A percentile compares a stretch with the other conserved stretches of the same genome.
Evolutionary conservation across 192 early-diverging fungal genomes (phyloP).

Genomic region (Coemansia erecta): DNA sequence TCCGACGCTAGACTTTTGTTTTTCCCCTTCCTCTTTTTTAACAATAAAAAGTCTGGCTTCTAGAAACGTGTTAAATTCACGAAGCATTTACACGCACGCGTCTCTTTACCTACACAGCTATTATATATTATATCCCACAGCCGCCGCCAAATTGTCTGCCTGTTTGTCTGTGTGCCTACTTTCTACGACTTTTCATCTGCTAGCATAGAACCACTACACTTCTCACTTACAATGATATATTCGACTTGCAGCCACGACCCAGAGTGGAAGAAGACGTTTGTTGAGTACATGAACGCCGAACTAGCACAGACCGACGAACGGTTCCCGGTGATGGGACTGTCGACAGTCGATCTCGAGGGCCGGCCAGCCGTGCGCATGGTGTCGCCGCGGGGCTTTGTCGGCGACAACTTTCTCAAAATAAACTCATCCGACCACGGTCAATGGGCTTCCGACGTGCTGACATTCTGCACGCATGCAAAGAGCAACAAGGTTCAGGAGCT

Average conservation of each 20-base stretch:
- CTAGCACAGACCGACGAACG: slow-evolving; percentile 20
- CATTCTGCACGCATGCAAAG: slow-evolving; percentile 47
- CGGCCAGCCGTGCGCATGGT: slow-evolving; percentile 44
- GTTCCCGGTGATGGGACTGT: slow-evolving; percentile 32
- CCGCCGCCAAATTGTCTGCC: not conserved
- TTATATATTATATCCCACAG: not conserved
- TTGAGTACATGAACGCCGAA: slow-evolving; percentile 24
- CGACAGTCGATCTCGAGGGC: slow-evolving; percentile 43
- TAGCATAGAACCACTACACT: not conserved
- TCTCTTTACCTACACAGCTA: too few species aligned
- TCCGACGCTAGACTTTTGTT: not conserved
- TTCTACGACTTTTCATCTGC: not conserved
- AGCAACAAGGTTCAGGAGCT: slow-evolving; percentile 51
- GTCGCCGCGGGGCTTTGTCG: slow-evolving; percentile 43
- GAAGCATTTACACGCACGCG: too few species aligned
- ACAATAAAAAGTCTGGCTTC: not conserved
- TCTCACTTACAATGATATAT: not conserved
- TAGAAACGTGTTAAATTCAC: too few species aligned
- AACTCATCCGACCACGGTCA: slow-evolving; percentile 29
- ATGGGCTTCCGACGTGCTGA: slow-evolving; percentile 48
- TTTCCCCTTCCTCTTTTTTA: not conserved
- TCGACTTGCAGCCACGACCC: slow-evolving; percentile 29
- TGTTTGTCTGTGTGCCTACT: not conserved
- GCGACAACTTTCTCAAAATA: slow-evolving; percentile 41
- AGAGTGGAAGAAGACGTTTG: slow-evolving; percentile 45